Percentiles rank a stretch among this genome's conserved stretches.
These are phyloP conservation scores for Wolfiporia cocos DNA, from an alignment of 1,284 basidiomycete species.

Conservation along the genomic window DNA sequence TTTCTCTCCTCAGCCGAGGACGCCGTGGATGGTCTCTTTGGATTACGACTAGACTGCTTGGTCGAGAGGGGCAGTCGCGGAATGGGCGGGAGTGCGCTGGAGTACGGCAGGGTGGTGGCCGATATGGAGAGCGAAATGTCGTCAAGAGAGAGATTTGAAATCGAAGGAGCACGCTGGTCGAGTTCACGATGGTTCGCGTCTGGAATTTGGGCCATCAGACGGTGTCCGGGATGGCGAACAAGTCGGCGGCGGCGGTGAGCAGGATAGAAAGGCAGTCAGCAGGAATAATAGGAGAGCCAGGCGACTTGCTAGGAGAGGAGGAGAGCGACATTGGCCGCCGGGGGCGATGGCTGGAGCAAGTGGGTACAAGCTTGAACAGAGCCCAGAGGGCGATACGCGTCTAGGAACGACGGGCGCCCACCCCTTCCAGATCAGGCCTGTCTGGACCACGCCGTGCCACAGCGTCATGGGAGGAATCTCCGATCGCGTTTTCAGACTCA, in stretches of 20 bases:
- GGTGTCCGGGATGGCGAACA: neutral
- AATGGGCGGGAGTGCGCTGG: conserved; percentile 16
- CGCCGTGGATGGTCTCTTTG: conserved; percentile 42
- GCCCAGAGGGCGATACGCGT: too few species aligned
- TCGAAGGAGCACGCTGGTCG: neutral
- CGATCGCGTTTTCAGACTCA: conserved; percentile 1
- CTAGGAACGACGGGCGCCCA: too few species aligned
- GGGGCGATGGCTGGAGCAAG: neutral
- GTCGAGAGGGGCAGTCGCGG: conserved; percentile 16
- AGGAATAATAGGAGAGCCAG: too few species aligned
- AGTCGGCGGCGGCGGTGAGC: neutral
- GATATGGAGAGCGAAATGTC: conserved; percentile 17
- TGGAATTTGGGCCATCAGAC: conserved; percentile 5
- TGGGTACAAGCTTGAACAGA: too few species aligned
- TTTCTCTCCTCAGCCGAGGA: conserved; percentile 25
- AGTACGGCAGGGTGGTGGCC: conserved; percentile 10
- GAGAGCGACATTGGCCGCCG: conserved; percentile 5
- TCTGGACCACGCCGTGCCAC: too few species aligned
- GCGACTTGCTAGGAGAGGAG: too few species aligned
- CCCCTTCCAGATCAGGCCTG: too few species aligned
- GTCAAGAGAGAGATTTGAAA: conserved; percentile 8
- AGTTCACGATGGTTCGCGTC: conserved; percentile 1
- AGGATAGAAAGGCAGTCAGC: neutral
- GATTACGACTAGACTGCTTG: conserved; percentile 5
- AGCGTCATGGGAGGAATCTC: too few species aligned